Evolutionary conservation across 768 basidiomycete species (phyloP), one percentile per base, ranked within the genome.

Genomic region (Suillus variegatus): DNA sequence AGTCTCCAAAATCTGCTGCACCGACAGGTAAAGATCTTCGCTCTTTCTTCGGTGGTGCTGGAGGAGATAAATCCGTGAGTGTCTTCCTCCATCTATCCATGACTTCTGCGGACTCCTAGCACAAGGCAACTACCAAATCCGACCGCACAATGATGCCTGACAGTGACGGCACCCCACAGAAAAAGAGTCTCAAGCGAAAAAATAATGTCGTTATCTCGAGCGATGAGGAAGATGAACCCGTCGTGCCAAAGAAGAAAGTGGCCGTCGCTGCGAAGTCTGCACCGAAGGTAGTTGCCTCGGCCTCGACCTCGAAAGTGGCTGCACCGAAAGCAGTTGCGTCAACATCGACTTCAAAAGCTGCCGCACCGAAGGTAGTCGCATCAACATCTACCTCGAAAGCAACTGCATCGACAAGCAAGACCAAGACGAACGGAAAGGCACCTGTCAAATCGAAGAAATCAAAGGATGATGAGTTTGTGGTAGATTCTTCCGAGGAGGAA

Each of bases 171-270:
- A 70, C 68, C 22, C 65, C 72, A 10, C 55, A 14, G 10, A 60
- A 60, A 63, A 61, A 66, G 44, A 62, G 64, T 9, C 57, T 69
- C 44, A 80, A 80, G 61, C 76, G 77, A 32, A 79, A 78, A 69
- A 77, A 77, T 62, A 47, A 67, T 3, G 61, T 72, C 4, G 71
- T 76, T 9, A 54, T 81, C 16, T 61, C 78, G 14, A 77, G 78
- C 2, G 82, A 82, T 38, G 81, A 81, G 28, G 80, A 82, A 18
- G 81, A 80, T 18, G 77, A 77, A 43, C 69, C 69, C 3, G 68
- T 71, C 6, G 70, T 65, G 47, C 80, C 80, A 2, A 81, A 76
- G 74, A 83, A 83, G 75, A 83, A 82, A 65, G 62, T 71, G 16
- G 77, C 78, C 0, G 67, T 76, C 2, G 46, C 65, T 3, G 13